A percentile compares a stretch with the other conserved stretches of the same genome.
Conservation (phyloP, 345 rosid species). For the Rhodomyrtus tomentosa region DNA sequence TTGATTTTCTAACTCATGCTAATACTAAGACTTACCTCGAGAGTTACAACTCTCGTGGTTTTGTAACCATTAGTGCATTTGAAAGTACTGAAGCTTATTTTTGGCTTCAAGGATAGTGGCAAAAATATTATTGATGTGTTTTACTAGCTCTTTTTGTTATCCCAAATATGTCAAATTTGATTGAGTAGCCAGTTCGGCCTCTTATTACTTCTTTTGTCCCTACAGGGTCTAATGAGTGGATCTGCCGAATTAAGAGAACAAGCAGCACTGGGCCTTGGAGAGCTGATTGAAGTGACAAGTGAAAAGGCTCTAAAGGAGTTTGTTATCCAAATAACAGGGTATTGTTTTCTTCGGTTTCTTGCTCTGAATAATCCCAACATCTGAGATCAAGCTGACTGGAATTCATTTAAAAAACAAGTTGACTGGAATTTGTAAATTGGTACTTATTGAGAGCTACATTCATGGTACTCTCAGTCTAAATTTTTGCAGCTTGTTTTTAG, state of each 20-base stretch:
- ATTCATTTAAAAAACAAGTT: not conserved
- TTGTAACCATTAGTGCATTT: not conserved
- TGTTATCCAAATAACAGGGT: constrained; percentile 97
- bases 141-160: not conserved
- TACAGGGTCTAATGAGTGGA: constrained; percentile 81
- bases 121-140: not conserved
- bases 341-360: not conserved
- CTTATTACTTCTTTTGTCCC: not conserved
- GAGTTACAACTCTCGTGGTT: not conserved
- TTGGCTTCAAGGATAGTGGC: not conserved
- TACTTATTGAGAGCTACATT: not conserved
- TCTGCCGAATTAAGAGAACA: constrained; percentile 92
- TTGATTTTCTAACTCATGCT: not conserved
- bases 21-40: not conserved
- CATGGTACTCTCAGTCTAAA: not conserved
- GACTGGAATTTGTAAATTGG: not conserved
- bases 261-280: constrained; percentile 97
- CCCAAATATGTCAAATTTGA: not conserved
- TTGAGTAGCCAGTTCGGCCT: not conserved
- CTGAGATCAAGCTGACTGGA: not conserved
- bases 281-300: constrained; percentile 94
- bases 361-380: not conserved
- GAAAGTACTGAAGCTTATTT: not conserved
- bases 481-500: not conserved
- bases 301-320: constrained; percentile 80